Evolutionary conservation across 805 yeast genomes (phyloP).

Genomic region (Candida insectalens): DNA sequence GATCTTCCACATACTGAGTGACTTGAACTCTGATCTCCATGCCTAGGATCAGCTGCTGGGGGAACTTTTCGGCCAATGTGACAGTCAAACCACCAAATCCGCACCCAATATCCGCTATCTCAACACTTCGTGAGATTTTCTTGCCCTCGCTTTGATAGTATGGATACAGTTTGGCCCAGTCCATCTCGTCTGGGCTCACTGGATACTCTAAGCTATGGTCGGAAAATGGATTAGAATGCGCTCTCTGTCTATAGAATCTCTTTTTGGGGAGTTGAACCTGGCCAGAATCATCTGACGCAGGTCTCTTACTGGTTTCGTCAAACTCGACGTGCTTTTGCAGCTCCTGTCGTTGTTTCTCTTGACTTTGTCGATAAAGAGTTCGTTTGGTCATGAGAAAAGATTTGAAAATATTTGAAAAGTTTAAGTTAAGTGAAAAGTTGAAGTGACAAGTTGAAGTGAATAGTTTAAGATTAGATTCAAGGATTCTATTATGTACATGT

Average conservation of each 20-base stretch:
- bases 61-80: constrained; percentile 69
- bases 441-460: too few species aligned
- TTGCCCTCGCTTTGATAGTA: constrained; percentile 31
- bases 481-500: too few species aligned
- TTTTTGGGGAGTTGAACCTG: constrained; percentile 55
- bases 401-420: too few species aligned
- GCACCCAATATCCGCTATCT: constrained; percentile 94
- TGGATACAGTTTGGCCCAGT: constrained; percentile 78
- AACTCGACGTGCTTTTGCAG: constrained; percentile 5
- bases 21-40: constrained; percentile 98
- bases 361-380: constrained; percentile 37
- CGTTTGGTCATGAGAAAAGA: too few species aligned
- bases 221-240: constrained; percentile 95
- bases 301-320: too few species aligned
- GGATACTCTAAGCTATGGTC: constrained; percentile 93
- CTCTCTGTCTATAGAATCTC: constrained; percentile 89
- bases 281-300: constrained; percentile 6
- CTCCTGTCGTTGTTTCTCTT: constrained; percentile 22
- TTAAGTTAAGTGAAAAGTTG: too few species aligned
- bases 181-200: constrained; percentile 68
- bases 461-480: too few species aligned
- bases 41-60: constrained; percentile 70
- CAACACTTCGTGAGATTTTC: constrained; percentile 42
- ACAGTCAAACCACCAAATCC: constrained; percentile 92
- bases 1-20: constrained; percentile 91